Evolutionary conservation across 768 basidiomycete species (phyloP).

Genomic region (Leccinellum rugosiceps): DNA sequence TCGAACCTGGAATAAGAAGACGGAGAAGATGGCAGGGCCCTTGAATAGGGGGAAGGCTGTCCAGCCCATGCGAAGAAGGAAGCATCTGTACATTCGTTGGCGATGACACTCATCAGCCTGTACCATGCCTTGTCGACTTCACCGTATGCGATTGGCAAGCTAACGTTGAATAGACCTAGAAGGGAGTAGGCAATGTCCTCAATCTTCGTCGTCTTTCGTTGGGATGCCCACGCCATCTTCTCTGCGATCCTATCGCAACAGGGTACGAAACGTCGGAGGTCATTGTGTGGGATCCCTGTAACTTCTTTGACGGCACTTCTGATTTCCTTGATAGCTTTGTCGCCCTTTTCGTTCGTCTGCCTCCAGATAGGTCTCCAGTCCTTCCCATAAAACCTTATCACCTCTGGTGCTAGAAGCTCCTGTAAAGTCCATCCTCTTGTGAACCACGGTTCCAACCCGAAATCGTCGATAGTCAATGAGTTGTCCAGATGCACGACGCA

Average conservation of each 20-base stretch:
- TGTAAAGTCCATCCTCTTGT: slow-evolving; percentile 22
- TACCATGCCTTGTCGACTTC: slow-evolving; percentile 23
- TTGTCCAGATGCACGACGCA: slow-evolving; percentile 23
- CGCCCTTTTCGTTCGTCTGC: neutral
- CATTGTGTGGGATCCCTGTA: slow-evolving; percentile 13
- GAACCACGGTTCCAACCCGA: slow-evolving; percentile 21
- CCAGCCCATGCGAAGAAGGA: slow-evolving; percentile 16
- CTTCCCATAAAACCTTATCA: slow-evolving; percentile 17
- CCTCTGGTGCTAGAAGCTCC: slow-evolving; percentile 13
- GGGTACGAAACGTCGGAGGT: slow-evolving; percentile 11
- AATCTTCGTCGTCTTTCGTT: slow-evolving; percentile 20
- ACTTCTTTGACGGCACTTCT: slow-evolving; percentile 3
- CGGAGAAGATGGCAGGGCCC: slow-evolving; percentile 9
- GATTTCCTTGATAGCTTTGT: slow-evolving; percentile 13
- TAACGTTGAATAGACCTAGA: slow-evolving; percentile 22
- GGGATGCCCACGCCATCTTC: slow-evolving; percentile 25
- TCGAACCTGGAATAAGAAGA: slow-evolving; percentile 8
- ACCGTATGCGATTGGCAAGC: slow-evolving; percentile 23
- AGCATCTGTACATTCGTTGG: slow-evolving; percentile 10
- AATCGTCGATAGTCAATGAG: slow-evolving; percentile 8
- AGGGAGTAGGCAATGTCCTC: slow-evolving; percentile 27
- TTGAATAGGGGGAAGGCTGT: slow-evolving; percentile 9
- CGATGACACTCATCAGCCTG: slow-evolving; percentile 15
- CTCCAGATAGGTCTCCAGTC: slow-evolving; percentile 16
- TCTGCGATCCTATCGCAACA: slow-evolving; percentile 14